Percentiles rank a stretch among this genome's conserved stretches.
Evolutionary conservation across 371 early-diverging fungal species (phyloP).

Genomic region (Rhizopus arrhizus): DNA sequence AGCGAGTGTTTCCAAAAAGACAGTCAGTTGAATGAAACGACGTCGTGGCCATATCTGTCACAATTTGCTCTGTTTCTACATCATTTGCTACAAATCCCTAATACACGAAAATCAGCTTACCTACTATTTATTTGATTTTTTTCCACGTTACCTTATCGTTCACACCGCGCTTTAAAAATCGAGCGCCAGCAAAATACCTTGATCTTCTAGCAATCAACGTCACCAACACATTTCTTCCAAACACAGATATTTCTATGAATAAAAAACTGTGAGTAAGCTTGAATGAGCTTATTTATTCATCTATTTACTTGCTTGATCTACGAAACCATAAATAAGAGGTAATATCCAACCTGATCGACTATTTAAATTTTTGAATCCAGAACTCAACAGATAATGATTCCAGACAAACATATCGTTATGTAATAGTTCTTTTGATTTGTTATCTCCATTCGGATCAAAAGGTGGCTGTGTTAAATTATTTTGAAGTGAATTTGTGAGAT

Average conservation of each 20-base stretch:
- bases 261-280: neutral
- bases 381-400: conserved; percentile 84
- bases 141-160: conserved; percentile 68
- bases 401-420: conserved; percentile 93
- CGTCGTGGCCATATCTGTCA: conserved; percentile 86
- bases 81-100: conserved; percentile 97
- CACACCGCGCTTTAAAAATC: conserved; percentile 95
- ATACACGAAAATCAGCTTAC: neutral
- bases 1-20: conserved; percentile 70
- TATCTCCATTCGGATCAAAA: conserved; percentile 7
- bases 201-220: conserved; percentile 96
- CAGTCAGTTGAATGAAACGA: conserved; percentile 67
- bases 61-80: conserved; percentile 99
- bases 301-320: conserved; percentile 87
- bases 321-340: conserved; percentile 94
- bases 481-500: conserved; percentile 90
- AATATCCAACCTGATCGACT: conserved; percentile 83
- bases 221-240: conserved; percentile 84
- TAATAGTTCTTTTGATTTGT: conserved; percentile 7
- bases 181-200: conserved; percentile 93
- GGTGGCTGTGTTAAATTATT: conserved; percentile 74
- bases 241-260: conserved; percentile 65
- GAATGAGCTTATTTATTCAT: neutral
- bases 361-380: conserved; percentile 68
- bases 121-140: neutral